Percentiles rank a stretch among this genome's conserved stretches.
phyloP scores from a whole-genome alignment of 1,284 basidiomycete genomes.

The Ceratobasidium sp. region DNA sequence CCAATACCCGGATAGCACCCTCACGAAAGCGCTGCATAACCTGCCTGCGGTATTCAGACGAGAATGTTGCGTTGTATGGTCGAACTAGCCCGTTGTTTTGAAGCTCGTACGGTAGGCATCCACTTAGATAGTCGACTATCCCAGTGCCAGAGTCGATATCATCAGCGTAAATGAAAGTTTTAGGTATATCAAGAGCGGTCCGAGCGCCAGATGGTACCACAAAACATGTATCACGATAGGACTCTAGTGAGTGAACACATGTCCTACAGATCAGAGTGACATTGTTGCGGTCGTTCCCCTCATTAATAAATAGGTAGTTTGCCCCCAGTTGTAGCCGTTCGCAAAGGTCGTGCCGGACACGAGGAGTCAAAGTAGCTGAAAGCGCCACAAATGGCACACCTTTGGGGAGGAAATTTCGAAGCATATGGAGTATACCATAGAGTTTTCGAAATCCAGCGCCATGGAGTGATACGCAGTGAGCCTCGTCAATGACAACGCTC shows the following conservation, averaged over 20 bases:
- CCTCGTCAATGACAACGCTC: slow-evolving; percentile 34
- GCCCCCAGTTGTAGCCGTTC: neutral
- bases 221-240: neutral
- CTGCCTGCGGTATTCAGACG: neutral
- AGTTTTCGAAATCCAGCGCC: slow-evolving; percentile 25
- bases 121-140: slow-evolving; percentile 11
- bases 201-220: neutral
- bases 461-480: slow-evolving; percentile 12
- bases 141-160: slow-evolving; percentile 1
- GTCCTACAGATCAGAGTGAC: neutral
- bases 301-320: slow-evolving; percentile 11
- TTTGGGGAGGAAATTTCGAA: slow-evolving; percentile 16
- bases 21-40: slow-evolving; percentile 16
- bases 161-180: slow-evolving; percentile 27
- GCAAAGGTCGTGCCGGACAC: slow-evolving; percentile 4
- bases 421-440: slow-evolving; percentile 5
- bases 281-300: slow-evolving; percentile 18
- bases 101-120: slow-evolving; percentile 7
- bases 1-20: slow-evolving; percentile 3
- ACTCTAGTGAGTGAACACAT: slow-evolving; percentile 3
- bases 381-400: slow-evolving; percentile 19
- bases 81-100: slow-evolving; percentile 10
- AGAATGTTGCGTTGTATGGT: slow-evolving; percentile 32
- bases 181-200: slow-evolving; percentile 2
- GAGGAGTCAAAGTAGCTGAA: slow-evolving; percentile 26